Base-by-base conservation (phyloP, 1,139 yeast genomes). In the Candida tetrigidarum region DNA sequence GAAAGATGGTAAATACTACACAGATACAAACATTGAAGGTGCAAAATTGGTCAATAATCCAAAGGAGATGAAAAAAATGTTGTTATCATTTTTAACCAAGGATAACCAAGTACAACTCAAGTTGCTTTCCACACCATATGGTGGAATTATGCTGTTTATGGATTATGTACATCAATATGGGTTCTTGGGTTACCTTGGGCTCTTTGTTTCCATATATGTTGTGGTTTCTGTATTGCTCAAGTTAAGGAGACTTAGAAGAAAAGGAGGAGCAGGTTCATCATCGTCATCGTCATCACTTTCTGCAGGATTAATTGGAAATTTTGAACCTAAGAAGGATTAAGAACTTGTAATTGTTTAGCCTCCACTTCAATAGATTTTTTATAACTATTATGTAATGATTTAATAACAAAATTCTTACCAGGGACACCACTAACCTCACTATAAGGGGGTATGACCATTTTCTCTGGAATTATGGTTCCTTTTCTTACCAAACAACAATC, bases 361-460 rank as follows among this genome's bases (percentile, higher is more conserved):
- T 67, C 68, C 1, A 49, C 30, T 50, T 79, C 83, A 20, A 78
- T 72, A 14, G 68, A 45, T 47, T 62, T 69, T 44, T 74, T 74
- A 50, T 64, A 78, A 37, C 78, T 67, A 39, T 62, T 66, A 37
- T 66, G 67, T 46, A 79, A 60, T n/a, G 61, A 57, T 20, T 45
- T 54, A 3, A 75, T 54, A n/a, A 14, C 33, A 38, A 69, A 70
- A 37, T 62, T 56, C 6, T 47, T 46, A 0, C 74, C 74, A 3
- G 76, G 73, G 6, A 51, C 52, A 0, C 78, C 77, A 53, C 65
- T 57, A 4, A 83, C 86, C 33, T 72, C 63, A 42, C 84, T 74
- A 51, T 71, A 81, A 0, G 91, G 86, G 1, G 90, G 85, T 8
- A 86, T 69, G 28, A 81, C 82, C 49, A 71, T 64, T 47, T 72